Base-by-base conservation (phyloP, 2,329 filamentous ascomycete genomes). In the Apiospora phragmitis region DNA sequence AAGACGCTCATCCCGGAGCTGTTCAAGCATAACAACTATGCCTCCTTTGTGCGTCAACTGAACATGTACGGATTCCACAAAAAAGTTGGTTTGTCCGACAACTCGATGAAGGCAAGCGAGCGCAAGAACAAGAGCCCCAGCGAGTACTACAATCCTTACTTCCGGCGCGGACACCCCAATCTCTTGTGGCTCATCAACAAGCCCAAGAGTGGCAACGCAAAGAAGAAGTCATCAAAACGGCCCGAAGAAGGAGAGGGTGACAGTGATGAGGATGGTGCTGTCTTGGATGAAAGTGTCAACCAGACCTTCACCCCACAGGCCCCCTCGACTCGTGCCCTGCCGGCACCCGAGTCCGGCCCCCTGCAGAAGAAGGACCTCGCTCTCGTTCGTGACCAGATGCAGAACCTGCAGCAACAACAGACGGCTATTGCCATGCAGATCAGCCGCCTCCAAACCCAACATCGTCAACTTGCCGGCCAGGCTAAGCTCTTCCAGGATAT, bases 91-190 rank as follows among this genome's bases (percentile, higher is more conserved):
- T 87, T 99, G 24, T 97, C 95, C 4, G 96, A 99, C 81, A 98
- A 98, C 79, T 98, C 95, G 0, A 97, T 99, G 93, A 93, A 96
- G 75, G 95, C 97, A 7, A 98, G 95, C 79, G 96, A 98, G 83
- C 92, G 95, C 72, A 97, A 98, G 81, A 95, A 95, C 80, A 99
- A 99, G 84, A 97, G 94, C 71, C 96, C 96, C 0, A 98, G 95
- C 87, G 96, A 98, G 85, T 99, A 99, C 81, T 95, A 93, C 75
- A 98, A 99, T 80, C 94, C 94, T 12, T 99, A 95, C 83, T 99
- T 99, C 83, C 93, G 94, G 76, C 93, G 94, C 65, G 95, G 95
- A 5, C 92, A 97, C 75, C 95, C 95, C 4, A 97, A 98, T 80
- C 85, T 99, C 66, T 85, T 98, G 5, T 98, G 95, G 95, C 86